Conservation (phyloP, 2,329 filamentous ascomycete genomes). For the Cadophora malorum region DNA sequence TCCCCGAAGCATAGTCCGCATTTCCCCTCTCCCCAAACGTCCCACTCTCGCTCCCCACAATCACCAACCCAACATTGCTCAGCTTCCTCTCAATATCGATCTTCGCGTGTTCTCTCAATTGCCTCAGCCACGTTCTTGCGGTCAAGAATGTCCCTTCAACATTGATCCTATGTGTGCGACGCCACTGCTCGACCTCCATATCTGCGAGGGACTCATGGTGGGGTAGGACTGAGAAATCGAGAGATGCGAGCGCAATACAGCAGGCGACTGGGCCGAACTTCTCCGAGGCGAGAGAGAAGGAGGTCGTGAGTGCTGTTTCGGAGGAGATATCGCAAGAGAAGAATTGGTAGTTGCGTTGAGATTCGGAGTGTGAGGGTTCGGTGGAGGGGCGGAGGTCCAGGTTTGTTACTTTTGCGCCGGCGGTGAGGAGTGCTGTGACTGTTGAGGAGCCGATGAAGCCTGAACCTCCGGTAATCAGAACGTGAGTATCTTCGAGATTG, state of each 20-base stretch:
- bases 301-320: slow-evolving; percentile 45
- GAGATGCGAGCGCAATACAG: slow-evolving; percentile 52
- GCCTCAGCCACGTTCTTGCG: slow-evolving; percentile 50
- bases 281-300: slow-evolving; percentile 41
- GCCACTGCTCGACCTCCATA: slow-evolving; percentile 49
- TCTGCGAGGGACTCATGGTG: slow-evolving; percentile 50
- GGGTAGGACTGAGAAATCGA: slow-evolving; percentile 51
- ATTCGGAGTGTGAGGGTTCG: neutral
- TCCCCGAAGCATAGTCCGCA: slow-evolving; percentile 53
- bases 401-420: slow-evolving; percentile 50
- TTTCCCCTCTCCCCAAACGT: slow-evolving; percentile 51
- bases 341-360: slow-evolving; percentile 42
- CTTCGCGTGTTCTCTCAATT: slow-evolving; percentile 42
- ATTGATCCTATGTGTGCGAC: slow-evolving; percentile 51
- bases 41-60: slow-evolving; percentile 54
- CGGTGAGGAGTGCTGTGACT: slow-evolving; percentile 46
- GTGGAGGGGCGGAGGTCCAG: slow-evolving; percentile 30
- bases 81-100: slow-evolving; percentile 30
- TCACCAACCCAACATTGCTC: slow-evolving; percentile 50
- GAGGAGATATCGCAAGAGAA: slow-evolving; percentile 46
- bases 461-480: slow-evolving; percentile 38
- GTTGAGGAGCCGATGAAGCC: slow-evolving; percentile 38
- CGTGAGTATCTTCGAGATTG: slow-evolving; percentile 34
- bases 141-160: slow-evolving; percentile 52
- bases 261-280: slow-evolving; percentile 43